Evolutionary conservation across 2,329 filamentous ascomycete genomes (phyloP).

Genomic region (Monosporascus sp.): DNA sequence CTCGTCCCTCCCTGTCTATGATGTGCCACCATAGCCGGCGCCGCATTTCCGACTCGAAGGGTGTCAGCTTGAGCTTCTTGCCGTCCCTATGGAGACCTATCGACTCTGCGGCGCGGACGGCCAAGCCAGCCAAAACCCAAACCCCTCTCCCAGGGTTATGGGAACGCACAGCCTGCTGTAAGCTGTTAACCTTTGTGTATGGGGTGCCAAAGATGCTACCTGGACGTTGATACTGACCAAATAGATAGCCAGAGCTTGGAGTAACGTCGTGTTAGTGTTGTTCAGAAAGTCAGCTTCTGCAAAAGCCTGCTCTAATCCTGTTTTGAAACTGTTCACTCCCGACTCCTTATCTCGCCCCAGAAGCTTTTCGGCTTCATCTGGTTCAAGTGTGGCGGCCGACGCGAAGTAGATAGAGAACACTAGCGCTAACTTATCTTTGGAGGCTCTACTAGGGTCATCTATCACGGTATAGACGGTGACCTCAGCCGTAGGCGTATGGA

Average conservation of each 20-base stretch:
- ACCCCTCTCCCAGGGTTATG: slow-evolving; percentile 1
- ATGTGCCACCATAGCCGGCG: slow-evolving; percentile 27
- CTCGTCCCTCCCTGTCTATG: neutral
- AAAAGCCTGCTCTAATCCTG: neutral
- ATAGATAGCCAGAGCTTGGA: neutral
- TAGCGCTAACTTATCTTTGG: slow-evolving; percentile 15
- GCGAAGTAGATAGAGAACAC: neutral
- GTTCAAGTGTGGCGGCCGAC: neutral
- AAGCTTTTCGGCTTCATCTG: neutral
- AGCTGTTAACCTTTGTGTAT: neutral
- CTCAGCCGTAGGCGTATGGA: slow-evolving; percentile 25
- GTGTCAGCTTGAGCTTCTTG: slow-evolving; percentile 15
- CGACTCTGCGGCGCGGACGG: slow-evolving; percentile 22
- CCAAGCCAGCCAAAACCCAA: slow-evolving; percentile 19
- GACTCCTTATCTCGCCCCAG: neutral
- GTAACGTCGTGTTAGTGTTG: neutral
- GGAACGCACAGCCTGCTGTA: neutral
- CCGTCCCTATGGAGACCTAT: slow-evolving; percentile 26
- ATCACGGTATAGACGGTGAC: slow-evolving; percentile 24
- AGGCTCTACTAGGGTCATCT: slow-evolving; percentile 13
- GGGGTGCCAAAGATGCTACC: neutral
- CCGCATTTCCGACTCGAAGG: slow-evolving; percentile 24
- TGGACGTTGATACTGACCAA: neutral
- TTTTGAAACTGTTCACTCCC: neutral
- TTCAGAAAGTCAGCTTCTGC: neutral